Base-by-base conservation (phyloP, 768 basidiomycete species). In the Rhodotorula paludigena region DNA sequence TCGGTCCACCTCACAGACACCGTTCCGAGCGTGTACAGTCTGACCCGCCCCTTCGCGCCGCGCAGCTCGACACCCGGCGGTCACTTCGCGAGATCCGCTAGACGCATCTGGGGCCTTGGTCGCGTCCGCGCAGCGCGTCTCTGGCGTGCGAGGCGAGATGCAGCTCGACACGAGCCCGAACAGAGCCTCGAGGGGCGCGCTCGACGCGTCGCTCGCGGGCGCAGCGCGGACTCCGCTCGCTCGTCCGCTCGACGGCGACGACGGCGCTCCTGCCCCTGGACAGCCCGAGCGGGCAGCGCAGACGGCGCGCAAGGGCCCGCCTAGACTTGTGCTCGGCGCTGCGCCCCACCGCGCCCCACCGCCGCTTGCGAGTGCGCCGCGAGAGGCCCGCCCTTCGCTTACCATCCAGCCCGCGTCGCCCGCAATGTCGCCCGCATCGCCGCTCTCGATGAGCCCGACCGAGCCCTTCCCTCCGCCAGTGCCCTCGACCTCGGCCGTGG, bases 271-370 rank as follows among this genome's bases (percentile, higher is more conserved):
- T 48, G 47, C 47, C n/a, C 47, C 47, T 41, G 10, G 39, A 32
- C 32, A 18, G 16, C 15, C 16, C 30, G 15, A 16, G 3, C 30
- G 14, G 12, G 30, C 32, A 32, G 49, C 30, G 1, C 49, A 30
- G 28, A 30, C 49, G 9, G 8, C 18, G 1, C 49, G 49, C 49
- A 51, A 32, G 49, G 16, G 49, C 30, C 49, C 49, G 49, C 53
- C 28, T 18, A 23, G 54, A 12, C 23, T 59, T 35, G 47, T 23
- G 66, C 66, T 15, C 68, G 70, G 53, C 60, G 63, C 41, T 55
- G 63, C 14, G 90, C 94, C 14, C 92, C 11, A 41, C n/a, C 1
- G 30, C 16, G 18, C 12, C 49, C 21, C 48, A 49, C 30, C 3
- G 48, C 4, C 28, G 5, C 15, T 28, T 5, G 28, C 48, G 2